Evolutionary conservation across 495 filamentous ascomycete genomes (phyloP).

Genomic region (Daldinia bambusicola): DNA sequence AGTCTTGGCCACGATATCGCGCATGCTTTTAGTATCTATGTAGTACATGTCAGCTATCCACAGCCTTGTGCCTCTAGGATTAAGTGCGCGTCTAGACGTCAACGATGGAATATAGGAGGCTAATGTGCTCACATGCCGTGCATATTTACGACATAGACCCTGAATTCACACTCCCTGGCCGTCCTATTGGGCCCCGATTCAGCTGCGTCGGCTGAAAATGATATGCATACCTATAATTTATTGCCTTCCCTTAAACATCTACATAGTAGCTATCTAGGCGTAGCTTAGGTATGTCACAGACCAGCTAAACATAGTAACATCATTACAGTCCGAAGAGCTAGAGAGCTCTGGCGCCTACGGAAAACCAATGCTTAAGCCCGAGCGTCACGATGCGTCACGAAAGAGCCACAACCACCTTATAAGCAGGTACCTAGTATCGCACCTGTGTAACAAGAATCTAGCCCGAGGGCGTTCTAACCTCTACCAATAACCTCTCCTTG

Average conservation of each 20-base stretch:
- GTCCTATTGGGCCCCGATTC: constrained; percentile 31
- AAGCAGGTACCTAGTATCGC: constrained; percentile 14
- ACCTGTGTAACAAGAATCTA: constrained; percentile 25
- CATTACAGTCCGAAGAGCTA: constrained; percentile 3
- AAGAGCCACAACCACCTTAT: constrained; percentile 19
- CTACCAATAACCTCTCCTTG: not conserved
- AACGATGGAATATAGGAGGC: constrained; percentile 22
- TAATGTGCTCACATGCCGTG: constrained; percentile 42
- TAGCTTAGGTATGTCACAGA: constrained; percentile 26
- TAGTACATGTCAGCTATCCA: constrained; percentile 39
- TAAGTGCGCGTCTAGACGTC: constrained; percentile 28
- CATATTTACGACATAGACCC: constrained; percentile 37
- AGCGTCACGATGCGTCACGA: constrained; percentile 27
- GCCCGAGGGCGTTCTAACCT: constrained; percentile 1
- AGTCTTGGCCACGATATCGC: constrained; percentile 29
- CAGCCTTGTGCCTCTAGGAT: constrained; percentile 28
- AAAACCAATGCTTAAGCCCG: constrained; percentile 28
- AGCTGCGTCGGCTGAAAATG: constrained; percentile 27
- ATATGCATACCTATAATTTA: not conserved
- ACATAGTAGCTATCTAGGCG: not conserved
- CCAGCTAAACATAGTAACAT: constrained; percentile 12
- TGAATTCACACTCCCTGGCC: constrained; percentile 19
- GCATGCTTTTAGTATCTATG: constrained; percentile 4
- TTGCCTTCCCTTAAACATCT: not conserved
- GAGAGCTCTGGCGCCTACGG: constrained; percentile 18